Evolutionary conservation across 1,284 basidiomycete species (phyloP), one percentile per base, ranked within the genome.

Genomic region (Naganishia sp.): DNA sequence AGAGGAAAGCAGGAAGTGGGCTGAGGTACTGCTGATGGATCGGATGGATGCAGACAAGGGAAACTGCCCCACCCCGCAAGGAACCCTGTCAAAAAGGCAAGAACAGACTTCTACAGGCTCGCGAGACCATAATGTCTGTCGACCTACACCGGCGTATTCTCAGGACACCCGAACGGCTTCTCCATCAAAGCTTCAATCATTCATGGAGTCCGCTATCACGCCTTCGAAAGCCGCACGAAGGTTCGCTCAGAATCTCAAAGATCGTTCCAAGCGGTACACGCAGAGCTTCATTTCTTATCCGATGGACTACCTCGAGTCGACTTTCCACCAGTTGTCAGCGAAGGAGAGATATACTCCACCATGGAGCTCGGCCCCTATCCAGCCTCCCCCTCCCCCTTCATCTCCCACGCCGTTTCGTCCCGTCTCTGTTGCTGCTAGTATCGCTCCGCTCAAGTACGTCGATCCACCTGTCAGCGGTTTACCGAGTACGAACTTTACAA

Each of bases 281-380:
- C 51, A 39, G 25, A 61, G 58, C 46, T 61, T 61, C 58, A 61
- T 61, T 47, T 61, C 58, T 7, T 61, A 61, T 39, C 58, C 58
- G 23, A 61, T 61, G 3, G 58, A 61, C 32, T 61, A 49, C 50
- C 47, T 50, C 32, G 32, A 47, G 21, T 17, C 56, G 18, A 61
- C 58, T 17, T 45, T 45, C n/a, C 28, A 58, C 25, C 45, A 2
- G 9, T 10, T 31, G 2, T 4, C 13, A 1, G 23, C 43, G 18
- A 58, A 25, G 13, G 56, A 58, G 31, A 2, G 25, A 15, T 15
- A 21, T 13, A 54, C 52, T 18, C 52, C 52, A 5, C 52, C 52
- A 10, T 54, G 32, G 31, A 39, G 52, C 52, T 35, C 17, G 13
- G 21, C 41, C 7, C 52, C 52, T 17, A 54, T 54, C 9, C 52